Base-by-base conservation (phyloP, 2,329 filamentous ascomycete genomes). In the Xylaria arbuscula region DNA sequence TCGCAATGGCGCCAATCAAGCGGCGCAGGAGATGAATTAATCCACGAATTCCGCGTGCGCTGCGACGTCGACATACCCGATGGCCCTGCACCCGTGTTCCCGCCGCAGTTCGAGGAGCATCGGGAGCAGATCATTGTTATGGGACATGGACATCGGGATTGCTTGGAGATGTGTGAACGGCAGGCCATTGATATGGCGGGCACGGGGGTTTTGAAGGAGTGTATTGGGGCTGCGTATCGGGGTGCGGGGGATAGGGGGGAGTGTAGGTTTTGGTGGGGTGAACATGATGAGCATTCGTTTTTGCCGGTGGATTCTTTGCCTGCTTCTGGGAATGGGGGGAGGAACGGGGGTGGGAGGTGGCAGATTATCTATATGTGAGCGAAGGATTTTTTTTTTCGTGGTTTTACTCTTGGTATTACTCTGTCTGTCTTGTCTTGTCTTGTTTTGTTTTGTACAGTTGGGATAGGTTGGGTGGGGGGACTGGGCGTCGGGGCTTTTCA, bases 161-260 rank as follows among this genome's bases (percentile, higher is more conserved):
- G 74, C 38, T 62, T 76, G 9, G 71, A 70, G 69, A 55, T 53
- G 62, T 76, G 74, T 60, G 74, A 75, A 70, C 64, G 65, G 50
- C 58, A 50, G 28, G 74, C 73, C 0, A 68, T 75, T 3, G 45
- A n/a, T 0, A 50, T 53, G 42, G 72, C 69, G 1, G 67, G 59
- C 1, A 7, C 63, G 11, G 68, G 68, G 0, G 19, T 60, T 8
- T 59, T 72, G 9, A 40, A 17, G 17, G 74, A 75, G 62, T 75
- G 74, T 22, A 7, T 75, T n/a, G 74, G 74, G 4, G 72, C 69
- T 15, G 74, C 74, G 63, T 76, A 56, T 42, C 38, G 2, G 51
- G 47, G 10, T n/a, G 4, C 28, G 54, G 13, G 45, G 58, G 13
- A 22, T 45, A 24, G 61, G 17, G 70, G 68, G 3, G 62, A 72